Conservation (phyloP, 495 filamentous ascomycete species). For the Lasiosphaeria hispida region DNA sequence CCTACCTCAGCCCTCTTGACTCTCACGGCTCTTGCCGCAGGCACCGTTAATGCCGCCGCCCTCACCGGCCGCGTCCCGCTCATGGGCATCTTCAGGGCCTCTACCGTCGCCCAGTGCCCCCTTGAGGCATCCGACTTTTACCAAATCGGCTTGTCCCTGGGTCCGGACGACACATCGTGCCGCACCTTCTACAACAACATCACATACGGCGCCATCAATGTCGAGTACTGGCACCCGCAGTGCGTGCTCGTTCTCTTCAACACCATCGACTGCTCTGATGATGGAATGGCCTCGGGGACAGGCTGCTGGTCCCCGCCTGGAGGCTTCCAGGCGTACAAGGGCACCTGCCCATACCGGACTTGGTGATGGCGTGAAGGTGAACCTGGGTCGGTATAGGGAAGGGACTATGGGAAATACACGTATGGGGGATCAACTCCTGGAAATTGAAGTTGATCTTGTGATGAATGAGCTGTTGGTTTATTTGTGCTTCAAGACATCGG, state of each 20-base stretch:
- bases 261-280: background rate
- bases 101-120: too few species aligned
- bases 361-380: too few species aligned
- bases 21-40: background rate
- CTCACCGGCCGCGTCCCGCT: background rate
- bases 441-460: too few species aligned
- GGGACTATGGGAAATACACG: too few species aligned
- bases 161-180: background rate
- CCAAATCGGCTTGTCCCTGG: background rate
- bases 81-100: too few species aligned
- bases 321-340: background rate
- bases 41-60: background rate
- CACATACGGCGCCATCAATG: background rate
- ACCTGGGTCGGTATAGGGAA: too few species aligned
- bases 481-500: too few species aligned
- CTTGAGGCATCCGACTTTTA: too few species aligned
- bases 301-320: background rate
- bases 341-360: background rate
- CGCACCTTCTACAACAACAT: constrained; percentile 1
- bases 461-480: too few species aligned
- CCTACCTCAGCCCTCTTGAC: background rate
- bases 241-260: background rate
- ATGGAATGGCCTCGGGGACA: background rate
- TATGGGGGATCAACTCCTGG: too few species aligned
- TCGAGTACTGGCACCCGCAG: background rate